Evolutionary conservation across 441 rosid genomes (phyloP), one percentile per base, ranked within the genome.

Genomic region (Gossypium schwendimanii): DNA sequence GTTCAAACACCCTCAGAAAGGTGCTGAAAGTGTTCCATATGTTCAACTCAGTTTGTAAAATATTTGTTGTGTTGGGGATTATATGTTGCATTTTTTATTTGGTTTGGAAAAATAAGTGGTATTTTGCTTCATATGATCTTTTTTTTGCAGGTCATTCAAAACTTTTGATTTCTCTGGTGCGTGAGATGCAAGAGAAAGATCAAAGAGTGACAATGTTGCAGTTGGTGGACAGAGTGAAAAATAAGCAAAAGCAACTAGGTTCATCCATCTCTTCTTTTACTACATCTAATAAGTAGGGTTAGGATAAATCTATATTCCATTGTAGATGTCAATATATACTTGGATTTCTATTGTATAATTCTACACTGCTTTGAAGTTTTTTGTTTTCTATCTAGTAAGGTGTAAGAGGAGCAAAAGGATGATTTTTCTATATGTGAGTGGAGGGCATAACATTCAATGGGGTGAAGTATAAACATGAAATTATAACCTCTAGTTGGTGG

Each of bases 191-290:
- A 75, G 87, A 86, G 47, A 87, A 88, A 75, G 93, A 91, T 81
- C 89, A 89, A 83, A 88, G 97, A 81, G 66, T 81, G 79, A 95
- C 98, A 18, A 77, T 89, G 96, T 84, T 95, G 82, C 97, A 95
- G 76, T 76, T 95, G 82, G 90, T 91, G 63, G 99, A 95, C 76
- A 95, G 88, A 86, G 73, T 92, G 79, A 95, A 91, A 86, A 79
- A 24, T 47, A 89, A 84, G 87, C 92, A 81, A 70, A 92, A 87
- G 81, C 86, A 86, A 77, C 83, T 86, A 87, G 97, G 99, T 94
- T 72, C 47, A 75, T 70, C 54, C 21, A 17, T 60, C 23, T 68
- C 33, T 71, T 83, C 15, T 36, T 53, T 21, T 55, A 24, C 71
- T 33, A 15, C 45, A 17, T 33, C 39, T 17, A 39, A 44, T 52